Evolutionary conservation across 2,329 filamentous ascomycete genomes (phyloP), one percentile per base, ranked within the genome.

Genomic region (Septoria linicola): DNA sequence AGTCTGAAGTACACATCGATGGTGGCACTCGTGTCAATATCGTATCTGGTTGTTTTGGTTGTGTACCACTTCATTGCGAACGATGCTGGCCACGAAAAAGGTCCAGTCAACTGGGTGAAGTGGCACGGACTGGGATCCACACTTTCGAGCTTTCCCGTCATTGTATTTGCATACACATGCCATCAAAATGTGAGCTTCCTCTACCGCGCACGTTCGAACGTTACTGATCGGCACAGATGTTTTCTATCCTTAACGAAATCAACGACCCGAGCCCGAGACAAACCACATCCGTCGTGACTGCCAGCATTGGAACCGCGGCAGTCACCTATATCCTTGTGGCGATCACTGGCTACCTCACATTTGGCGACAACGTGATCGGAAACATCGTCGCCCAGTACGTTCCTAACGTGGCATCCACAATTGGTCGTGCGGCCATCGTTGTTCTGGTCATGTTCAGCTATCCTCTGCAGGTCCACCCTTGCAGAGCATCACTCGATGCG

Each of bases 91-190:
- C 79, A 82, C 14, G 82, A 87, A 45, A 82, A 89, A 46, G 86
- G 88, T 10, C 80, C 85, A 8, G 82, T 99, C 53, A 82, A 87
- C 41, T 74, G 89, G 23, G 78, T 96, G 57, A 75, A 81, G 55
- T 96, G 89, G 85, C 85, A 83, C 36, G 89, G 92, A 6, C 78
- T 88, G 2, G 77, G 95, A 8, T 81, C 87, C 30, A 84, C 87
- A 5, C 76, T 99, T 46, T 89, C 89, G 61, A 91, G 88, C 57
- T 82, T 99, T 58, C 93, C 93, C 0, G 90, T 99, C 46, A 91
- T 97, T 50, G 89, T 99, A 2, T 99, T 99, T 76, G 93, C 92
- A n/a, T 99, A 97, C 69, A 99, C 93, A 1, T 99, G 93, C 69
- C 93, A 99, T 71, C 93, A 99, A 66, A 99, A 99, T 68, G 89